Base-by-base conservation (phyloP, 2,329 filamentous ascomycete genomes). In the Alternaria sp. region DNA sequence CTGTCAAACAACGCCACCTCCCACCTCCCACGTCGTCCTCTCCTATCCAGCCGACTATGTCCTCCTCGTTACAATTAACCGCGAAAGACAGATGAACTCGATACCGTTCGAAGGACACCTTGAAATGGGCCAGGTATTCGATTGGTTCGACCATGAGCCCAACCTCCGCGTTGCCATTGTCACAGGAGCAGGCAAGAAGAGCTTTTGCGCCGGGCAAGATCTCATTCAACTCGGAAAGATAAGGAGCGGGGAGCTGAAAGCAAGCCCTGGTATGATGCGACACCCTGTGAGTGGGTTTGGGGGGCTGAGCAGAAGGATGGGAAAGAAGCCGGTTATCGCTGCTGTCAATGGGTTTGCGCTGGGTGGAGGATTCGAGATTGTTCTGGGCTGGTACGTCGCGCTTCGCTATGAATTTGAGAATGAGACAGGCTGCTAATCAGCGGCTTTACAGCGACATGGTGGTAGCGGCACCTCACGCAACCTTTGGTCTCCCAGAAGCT, bases 261-360 rank as follows among this genome's bases (percentile, higher is more conserved):
- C 66, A 56, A 71, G 67, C 36, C 69, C 73, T 2, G 73, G 66
- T 2, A 54, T 73, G 49, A 66, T 73, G 70, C 71, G 73, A 49
- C 83, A 84, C 65, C 84, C 85, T 2, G 59, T 79, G 2, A 75
- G 74, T 62, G 88, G 87, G 0, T 87, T 88, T 70, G 84, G 81
- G 40, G 88, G 86, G 0, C 73, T 90, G 13, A 87, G 85, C 44
- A 80, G 85, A 44, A 81, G 88, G 12, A 76, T 77, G 12, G 88
- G 88, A 1, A 88, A 87, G 80, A 89, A 89, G 75, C 87, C 87
- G 1, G 81, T 89, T 49, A 86, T 89, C 72, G 86, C 85, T 9
- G 87, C 87, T 3, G 85, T 88, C 4, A 89, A 88, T 75, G 87
- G 87, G 0, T 82, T 85, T 63, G 85, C 85, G 1, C 78, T 87